Percentiles rank a stretch among this genome's conserved stretches.
Evolutionary conservation across 2,329 filamentous ascomycete species (phyloP).

Genomic region (Cadophora sp.): DNA sequence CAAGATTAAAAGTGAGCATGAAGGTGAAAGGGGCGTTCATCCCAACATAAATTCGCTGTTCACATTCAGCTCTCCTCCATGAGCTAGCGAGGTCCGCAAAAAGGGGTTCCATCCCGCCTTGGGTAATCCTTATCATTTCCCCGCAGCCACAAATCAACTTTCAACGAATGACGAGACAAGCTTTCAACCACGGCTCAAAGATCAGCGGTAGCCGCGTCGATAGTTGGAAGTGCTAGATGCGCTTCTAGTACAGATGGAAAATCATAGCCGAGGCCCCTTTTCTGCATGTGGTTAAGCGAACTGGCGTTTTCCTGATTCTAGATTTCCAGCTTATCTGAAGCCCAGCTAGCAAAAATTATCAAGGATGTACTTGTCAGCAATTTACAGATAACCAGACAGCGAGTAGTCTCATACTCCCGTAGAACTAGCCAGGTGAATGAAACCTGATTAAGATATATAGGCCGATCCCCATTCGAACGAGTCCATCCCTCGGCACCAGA

Average conservation of each 20-base stretch:
- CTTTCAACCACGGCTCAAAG: background rate
- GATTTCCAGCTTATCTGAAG: background rate
- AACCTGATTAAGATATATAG: no score
- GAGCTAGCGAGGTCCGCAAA: background rate
- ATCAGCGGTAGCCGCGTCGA: background rate
- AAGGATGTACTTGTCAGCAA: background rate
- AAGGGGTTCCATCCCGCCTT: background rate
- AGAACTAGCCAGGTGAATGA: no score
- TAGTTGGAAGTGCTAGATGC: slow-evolving; percentile 1
- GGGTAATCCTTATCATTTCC: slow-evolving; percentile 1
- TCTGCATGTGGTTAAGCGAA: background rate
- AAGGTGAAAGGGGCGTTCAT: background rate
- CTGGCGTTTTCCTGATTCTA: background rate
- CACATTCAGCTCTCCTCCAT: background rate
- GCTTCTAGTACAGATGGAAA: background rate
- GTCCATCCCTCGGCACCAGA: no score
- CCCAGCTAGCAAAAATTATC: background rate
- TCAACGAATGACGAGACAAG: background rate
- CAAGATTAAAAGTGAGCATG: background rate
- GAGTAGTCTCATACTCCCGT: background rate
- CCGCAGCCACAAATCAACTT: background rate
- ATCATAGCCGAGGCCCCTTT: background rate
- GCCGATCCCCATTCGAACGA: no score
- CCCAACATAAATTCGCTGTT: background rate
- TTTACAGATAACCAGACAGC: background rate